A percentile compares a stretch with the other conserved stretches of the same genome.
Evolutionary conservation across 192 early-diverging fungal genomes (phyloP).

Genomic region (Backusella mclennaniae): DNA sequence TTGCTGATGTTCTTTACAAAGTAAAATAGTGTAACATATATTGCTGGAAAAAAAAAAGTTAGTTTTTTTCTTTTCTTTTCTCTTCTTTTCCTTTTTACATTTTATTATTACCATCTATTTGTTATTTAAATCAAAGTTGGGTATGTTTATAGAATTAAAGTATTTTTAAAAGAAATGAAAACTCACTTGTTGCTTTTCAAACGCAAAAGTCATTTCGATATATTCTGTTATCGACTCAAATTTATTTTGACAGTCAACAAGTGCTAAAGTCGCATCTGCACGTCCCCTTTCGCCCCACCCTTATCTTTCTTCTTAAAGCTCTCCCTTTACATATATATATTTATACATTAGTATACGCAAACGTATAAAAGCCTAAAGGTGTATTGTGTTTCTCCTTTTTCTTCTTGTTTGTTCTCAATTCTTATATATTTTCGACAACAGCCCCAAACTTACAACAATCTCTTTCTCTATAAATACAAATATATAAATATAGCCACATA

Average conservation of each 20-base stretch:
- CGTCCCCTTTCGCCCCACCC: constrained; percentile 3
- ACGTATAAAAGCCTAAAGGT: background rate
- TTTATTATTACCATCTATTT: background rate
- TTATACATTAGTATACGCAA: background rate
- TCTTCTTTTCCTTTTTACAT: background rate
- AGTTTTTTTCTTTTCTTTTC: background rate
- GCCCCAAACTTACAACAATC: background rate
- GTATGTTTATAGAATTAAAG: background rate
- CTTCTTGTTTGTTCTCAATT: constrained; percentile 9
- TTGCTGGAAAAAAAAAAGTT: background rate
- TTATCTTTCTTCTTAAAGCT: background rate
- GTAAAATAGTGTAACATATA: constrained; percentile 5
- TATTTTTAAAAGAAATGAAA: background rate
- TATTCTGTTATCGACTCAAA: background rate
- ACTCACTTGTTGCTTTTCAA: background rate
- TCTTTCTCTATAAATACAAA: background rate
- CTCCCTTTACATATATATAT: constrained; percentile 9
- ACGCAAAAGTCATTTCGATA: background rate
- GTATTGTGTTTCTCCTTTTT: constrained; percentile 1
- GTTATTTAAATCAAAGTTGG: background rate
- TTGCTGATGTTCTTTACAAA: constrained; percentile 52
- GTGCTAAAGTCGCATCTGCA: background rate
- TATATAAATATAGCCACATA: background rate
- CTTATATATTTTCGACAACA: background rate
- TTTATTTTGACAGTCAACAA: constrained; percentile 14